Evolutionary conservation across 495 filamentous ascomycete genomes (phyloP), one percentile per base, ranked within the genome.

Genomic region (Penicillium odoratum): DNA sequence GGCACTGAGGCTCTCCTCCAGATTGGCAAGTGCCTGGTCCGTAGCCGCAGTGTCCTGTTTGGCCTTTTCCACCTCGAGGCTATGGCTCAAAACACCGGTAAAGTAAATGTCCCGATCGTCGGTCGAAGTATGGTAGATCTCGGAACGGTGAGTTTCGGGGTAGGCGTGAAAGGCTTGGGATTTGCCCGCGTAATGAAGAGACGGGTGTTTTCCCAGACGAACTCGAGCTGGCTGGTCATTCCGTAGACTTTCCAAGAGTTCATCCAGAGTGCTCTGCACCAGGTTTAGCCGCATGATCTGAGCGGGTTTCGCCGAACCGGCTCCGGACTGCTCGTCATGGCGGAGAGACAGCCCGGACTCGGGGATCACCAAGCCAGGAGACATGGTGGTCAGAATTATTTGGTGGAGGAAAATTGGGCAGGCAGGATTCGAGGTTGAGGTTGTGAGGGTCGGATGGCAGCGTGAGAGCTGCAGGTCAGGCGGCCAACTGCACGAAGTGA

Each of bases 281-380:
- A 92, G 70, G 28, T 81, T 83, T 56, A 92, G 70, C 58, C 85
- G 85, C 75, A 92, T 85, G 54, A 81, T 74, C 68, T 84, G 83
- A 36, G 68, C 60, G 21, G 68, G 68, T 57, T 75, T 77, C 40
- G 64, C 60, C 53, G 69, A 53, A 30, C 64, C 45, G 26, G 67
- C 67, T 31, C 70, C 71, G 57, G 69, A 62, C 63, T 69, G 61
- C 44, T 73, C 71, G 69, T 71, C 77, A 51, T 50, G 30, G 10
- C 64, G 66, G 61, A 81, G 81, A 69, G 74, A 74, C 70, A 78
- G 68, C 61, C 80, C 80, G 54, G 66, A 63, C 52, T 74, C 71
- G 51, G 82, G 81, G 51, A 85, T 68, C 30, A 67, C 56, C 21
- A 83, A 67, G 33, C 64, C 61, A 55, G 70, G 62, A 78, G 81